Evolutionary conservation across 768 basidiomycete genomes (phyloP).

Genomic region (Gloeostereum incarnatum): DNA sequence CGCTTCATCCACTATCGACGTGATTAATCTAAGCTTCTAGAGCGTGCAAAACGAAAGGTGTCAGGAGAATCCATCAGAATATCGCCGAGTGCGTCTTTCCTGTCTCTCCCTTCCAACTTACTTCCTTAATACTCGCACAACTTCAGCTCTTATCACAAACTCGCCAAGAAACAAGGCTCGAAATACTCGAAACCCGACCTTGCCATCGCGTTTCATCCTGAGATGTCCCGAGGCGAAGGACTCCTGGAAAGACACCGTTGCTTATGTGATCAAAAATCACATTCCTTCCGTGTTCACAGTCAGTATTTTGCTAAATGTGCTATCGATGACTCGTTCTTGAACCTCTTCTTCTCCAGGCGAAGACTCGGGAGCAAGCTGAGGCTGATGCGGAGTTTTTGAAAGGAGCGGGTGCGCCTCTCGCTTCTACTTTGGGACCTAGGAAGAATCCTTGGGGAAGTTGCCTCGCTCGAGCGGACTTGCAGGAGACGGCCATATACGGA

Average conservation of each 20-base stretch:
- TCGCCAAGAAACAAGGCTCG: slow-evolving; percentile 9
- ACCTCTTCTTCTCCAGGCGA: slow-evolving; percentile 1
- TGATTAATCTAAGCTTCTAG: slow-evolving; percentile 8
- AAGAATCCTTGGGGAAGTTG: slow-evolving; percentile 15
- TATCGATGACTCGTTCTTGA: background rate
- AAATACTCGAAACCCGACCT: slow-evolving; percentile 20
- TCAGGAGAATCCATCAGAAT: slow-evolving; percentile 16
- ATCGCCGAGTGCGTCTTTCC: slow-evolving; percentile 13
- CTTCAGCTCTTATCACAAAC: slow-evolving; percentile 24
- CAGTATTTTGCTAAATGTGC: background rate
- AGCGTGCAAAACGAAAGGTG: slow-evolving; percentile 13
- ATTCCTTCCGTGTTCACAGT: slow-evolving; percentile 26
- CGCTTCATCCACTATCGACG: background rate
- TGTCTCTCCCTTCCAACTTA: background rate
- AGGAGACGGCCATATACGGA: slow-evolving; percentile 19
- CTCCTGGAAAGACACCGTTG: slow-evolving; percentile 19
- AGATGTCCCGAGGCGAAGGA: slow-evolving; percentile 11
- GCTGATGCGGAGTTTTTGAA: slow-evolving; percentile 9
- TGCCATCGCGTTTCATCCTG: slow-evolving; percentile 27
- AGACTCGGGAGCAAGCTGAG: slow-evolving; percentile 11
- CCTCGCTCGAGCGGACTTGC: slow-evolving; percentile 1
- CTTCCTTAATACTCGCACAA: too few species aligned
- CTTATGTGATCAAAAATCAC: slow-evolving; percentile 13
- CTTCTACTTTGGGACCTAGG: slow-evolving; percentile 7
- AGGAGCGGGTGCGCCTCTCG: slow-evolving; percentile 9